Percentiles rank a stretch among this genome's conserved stretches.
phyloP scores from a whole-genome alignment of 2,329 filamentous ascomycete species.

The Ophiocordyceps robertsii region DNA sequence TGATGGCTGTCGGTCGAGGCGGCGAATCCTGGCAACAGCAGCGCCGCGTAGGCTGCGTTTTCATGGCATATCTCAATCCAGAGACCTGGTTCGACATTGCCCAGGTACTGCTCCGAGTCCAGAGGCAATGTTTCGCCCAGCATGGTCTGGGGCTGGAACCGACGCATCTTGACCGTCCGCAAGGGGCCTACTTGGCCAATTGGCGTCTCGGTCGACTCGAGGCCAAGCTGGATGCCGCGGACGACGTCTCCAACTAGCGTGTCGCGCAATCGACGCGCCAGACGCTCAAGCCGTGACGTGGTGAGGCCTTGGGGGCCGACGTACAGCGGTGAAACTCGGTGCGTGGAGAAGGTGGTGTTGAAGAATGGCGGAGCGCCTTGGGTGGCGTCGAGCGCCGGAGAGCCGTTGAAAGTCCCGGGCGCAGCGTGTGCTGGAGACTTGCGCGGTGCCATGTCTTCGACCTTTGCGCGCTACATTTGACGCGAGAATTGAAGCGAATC shows the following conservation, averaged over 20 bases:
- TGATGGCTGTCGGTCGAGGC: constrained; percentile 3
- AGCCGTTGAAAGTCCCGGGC: background rate
- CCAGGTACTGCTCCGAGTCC: constrained; percentile 3
- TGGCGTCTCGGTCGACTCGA: constrained; percentile 27
- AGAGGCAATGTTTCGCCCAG: constrained; percentile 15
- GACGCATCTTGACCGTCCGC: constrained; percentile 32
- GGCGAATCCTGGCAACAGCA: constrained; percentile 30
- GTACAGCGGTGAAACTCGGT: constrained; percentile 41
- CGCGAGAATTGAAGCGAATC: background rate
- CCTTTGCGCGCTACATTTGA: background rate
- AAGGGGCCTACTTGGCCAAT: constrained; percentile 26
- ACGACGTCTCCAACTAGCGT: constrained; percentile 44
- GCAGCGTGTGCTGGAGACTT: constrained; percentile 1
- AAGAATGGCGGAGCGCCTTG: constrained; percentile 29
- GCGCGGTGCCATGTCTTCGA: background rate
- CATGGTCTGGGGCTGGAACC: constrained; percentile 22
- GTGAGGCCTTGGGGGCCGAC: constrained; percentile 27
- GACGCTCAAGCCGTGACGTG: constrained; percentile 21
- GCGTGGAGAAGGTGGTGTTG: constrained; percentile 44
- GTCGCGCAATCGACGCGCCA: constrained; percentile 38
- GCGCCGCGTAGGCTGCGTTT: constrained; percentile 33
- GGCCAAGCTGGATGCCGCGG: constrained; percentile 42
- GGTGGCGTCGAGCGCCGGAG: background rate
- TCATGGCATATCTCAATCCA: constrained; percentile 40
- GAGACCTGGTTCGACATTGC: constrained; percentile 13